Conservation (phyloP, 768 basidiomycete genomes). For the Mycena alexandri region DNA sequence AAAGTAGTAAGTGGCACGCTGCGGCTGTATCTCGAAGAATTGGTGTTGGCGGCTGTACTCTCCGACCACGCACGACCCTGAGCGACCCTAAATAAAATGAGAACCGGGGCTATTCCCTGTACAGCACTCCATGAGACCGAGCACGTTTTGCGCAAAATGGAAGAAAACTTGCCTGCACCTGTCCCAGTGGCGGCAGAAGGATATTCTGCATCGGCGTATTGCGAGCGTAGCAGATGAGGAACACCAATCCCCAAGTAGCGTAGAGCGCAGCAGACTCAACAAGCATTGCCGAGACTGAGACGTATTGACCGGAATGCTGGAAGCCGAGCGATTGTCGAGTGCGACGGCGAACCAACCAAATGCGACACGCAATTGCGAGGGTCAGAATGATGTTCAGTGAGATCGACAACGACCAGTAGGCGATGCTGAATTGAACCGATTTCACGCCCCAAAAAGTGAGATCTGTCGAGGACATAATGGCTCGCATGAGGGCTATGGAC, state of each 20-base stretch:
- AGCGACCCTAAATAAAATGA: neutral
- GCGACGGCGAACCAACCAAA: conserved; percentile 40
- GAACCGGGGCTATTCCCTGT: neutral
- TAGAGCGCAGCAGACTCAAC: conserved; percentile 52
- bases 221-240: conserved; percentile 46
- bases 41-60: neutral
- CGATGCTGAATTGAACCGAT: conserved; percentile 34
- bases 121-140: neutral
- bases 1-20: neutral
- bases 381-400: conserved; percentile 50
- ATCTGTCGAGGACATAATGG: conserved; percentile 23
- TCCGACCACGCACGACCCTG: conserved; percentile 3
- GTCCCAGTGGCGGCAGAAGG: conserved; percentile 49
- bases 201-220: conserved; percentile 46
- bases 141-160: too few species aligned
- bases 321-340: conserved; percentile 40
- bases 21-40: neutral
- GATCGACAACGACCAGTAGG: conserved; percentile 46
- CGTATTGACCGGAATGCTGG: conserved; percentile 41
- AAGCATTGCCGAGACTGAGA: conserved; percentile 46
- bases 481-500: conserved; percentile 20
- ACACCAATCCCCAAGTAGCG: conserved; percentile 43
- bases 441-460: conserved; percentile 33
- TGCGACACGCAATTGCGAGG: conserved; percentile 46
- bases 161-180: conserved; percentile 43